Base-by-base conservation (phyloP, 2,329 filamentous ascomycete species). In the Ampelomyces quisqualis region DNA sequence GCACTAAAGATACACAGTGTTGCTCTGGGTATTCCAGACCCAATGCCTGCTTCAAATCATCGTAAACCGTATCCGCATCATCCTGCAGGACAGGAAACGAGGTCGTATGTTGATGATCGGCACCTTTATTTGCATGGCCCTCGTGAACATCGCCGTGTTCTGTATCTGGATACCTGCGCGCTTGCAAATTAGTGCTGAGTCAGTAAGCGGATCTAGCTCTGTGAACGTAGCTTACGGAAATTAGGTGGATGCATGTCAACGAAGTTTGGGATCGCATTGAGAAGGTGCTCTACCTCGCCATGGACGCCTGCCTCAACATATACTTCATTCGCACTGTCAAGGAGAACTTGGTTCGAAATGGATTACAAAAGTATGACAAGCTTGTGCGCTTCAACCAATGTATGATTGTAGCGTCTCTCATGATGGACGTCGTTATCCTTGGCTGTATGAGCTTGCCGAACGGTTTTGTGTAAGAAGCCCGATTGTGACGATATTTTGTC, bases 371-470 rank as follows among this genome's bases (percentile, higher is more conserved):
- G 38, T 64, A 62, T 32, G 51, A 55, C 13, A 49, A 43, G 7
- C 33, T 62, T 14, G 55, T 63, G 6, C 44, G 46, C 10, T 64
- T 63, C 43, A 63, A 62, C 23, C 46, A 52, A 20, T 38, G 36
- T 8, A 60, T 64, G 26, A 54, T 63, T 19, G 32, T 59, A 3
- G 34, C 60, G 4, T 63, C 59, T 2, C 35, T 61, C 7, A 34
- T 53, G 4, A 56, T 62, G 50, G 59, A 64, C n/a, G 48, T 63
- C 11, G 51, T 67, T 46, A 62, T 73, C 3, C 70, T 74, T 13
- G 68, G 61, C 1, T 53, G 70, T 26, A 74, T 74, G 71, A 69
- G 64, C 13, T 57, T 73, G 2, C 64, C 59, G 0, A 69, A 72
- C 39, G 62, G 64, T 10, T 64, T 69, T 9, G 62, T 74, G 65